Evolutionary conservation across 1,284 basidiomycete genomes (phyloP).

Genomic region (Marasmius sp.): DNA sequence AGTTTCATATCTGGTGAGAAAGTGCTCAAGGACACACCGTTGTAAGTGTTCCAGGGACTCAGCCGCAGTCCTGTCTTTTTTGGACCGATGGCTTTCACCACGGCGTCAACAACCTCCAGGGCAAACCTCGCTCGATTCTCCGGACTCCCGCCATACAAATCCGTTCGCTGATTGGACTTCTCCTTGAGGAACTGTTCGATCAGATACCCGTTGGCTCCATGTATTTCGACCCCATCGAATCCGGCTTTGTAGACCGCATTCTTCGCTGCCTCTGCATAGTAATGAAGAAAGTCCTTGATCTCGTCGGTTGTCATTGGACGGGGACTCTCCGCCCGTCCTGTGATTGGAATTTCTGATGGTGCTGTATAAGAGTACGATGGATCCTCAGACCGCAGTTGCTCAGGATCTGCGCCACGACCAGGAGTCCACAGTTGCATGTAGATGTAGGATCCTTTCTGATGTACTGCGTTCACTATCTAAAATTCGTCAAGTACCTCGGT

Average conservation of each 20-base stretch:
- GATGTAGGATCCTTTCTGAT: constrained; percentile 41
- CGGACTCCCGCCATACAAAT: constrained; percentile 47
- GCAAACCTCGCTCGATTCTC: constrained; percentile 43
- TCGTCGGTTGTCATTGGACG: constrained; percentile 27
- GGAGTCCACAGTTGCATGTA: constrained; percentile 47
- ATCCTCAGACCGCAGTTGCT: constrained; percentile 24
- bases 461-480: constrained; percentile 32
- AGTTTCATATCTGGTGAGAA: background rate
- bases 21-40: constrained; percentile 26
- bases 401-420: constrained; percentile 35
- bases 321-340: constrained; percentile 6
- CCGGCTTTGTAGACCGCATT: constrained; percentile 32
- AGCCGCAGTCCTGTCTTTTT: constrained; percentile 45
- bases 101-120: constrained; percentile 37
- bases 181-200: constrained; percentile 39
- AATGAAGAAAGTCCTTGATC: constrained; percentile 35
- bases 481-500: background rate
- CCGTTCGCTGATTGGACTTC: constrained; percentile 42
- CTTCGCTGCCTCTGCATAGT: constrained; percentile 30
- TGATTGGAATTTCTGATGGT: constrained; percentile 15
- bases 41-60: constrained; percentile 48
- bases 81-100: constrained; percentile 31
- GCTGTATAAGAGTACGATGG: constrained; percentile 15
- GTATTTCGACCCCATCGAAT: constrained; percentile 30
- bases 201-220: constrained; percentile 35